Evolutionary conservation across 805 yeast genomes (phyloP), one percentile per base, ranked within the genome.

Genomic region (Lachancea fermentati): DNA sequence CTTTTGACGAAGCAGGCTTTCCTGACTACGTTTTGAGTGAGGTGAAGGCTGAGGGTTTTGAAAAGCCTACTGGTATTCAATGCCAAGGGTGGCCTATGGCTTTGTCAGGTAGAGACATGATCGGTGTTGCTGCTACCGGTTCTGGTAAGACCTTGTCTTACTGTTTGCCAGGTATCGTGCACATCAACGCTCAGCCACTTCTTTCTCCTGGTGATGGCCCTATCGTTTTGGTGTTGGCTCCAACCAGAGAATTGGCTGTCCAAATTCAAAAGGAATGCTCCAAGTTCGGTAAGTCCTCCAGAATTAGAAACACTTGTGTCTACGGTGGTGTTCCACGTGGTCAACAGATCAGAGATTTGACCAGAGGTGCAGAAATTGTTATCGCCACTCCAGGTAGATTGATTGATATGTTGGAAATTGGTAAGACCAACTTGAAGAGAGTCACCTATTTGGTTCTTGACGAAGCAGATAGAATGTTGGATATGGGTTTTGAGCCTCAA

Each of bases 11-110:
- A 73, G 96, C 96, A 60, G 97, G 97, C 35, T 91, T 93, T 77
- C 98, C 98, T 51, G 85, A 79, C 55, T 89, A 91, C 63, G 97
- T 91, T 33, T 74, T 93, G 60, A 72, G 68, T 44, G 96, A 91
- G 73, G 89, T 93, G 55, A 78, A 84, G 68, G 80, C 80, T 45
- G 88, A 85, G 68, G 97, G 97, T 46, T 93, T 93, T 72, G 93
- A 81, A 42, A 77, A 72, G 50, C 98, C 98, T 57, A 93, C 98
- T 42, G 88, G 87, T 51, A 93, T 93, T 60, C 98, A 93, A 73
- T 87, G 96, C 68, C 98, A 93, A 73, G 98, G 98, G 73, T 93
- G 98, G 98, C 98, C 98, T 49, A 93, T 93, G 98, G 98, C 98
- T 60, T 74, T 89, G 44, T 80, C 91, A 56, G 98, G 98, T 73